A percentile compares a stretch with the other conserved stretches of the same genome.
phyloP scores from a whole-genome alignment of 139 green algal species.

The Gonium pectorale region DNA sequence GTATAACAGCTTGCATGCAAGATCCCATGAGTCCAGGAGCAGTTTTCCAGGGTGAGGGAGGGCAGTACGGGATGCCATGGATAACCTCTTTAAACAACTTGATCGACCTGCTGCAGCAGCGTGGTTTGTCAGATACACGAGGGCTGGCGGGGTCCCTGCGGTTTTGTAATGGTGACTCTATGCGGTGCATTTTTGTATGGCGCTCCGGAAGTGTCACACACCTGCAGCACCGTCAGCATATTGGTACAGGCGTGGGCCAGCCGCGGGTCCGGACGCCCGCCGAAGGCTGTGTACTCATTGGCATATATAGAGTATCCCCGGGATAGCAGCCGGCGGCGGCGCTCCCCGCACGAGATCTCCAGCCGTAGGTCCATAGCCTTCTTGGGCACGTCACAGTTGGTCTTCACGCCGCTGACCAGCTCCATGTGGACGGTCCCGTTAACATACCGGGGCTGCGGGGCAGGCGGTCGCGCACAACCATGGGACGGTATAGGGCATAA shows the following conservation, averaged over 20 bases:
- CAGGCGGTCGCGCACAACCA: neutral
- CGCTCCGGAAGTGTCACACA: neutral
- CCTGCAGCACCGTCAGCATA: constrained; percentile 42
- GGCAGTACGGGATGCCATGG: neutral
- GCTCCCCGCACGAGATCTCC: neutral
- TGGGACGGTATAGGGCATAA: neutral
- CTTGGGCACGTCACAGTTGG: neutral
- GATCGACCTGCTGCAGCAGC: neutral
- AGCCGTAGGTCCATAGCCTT: constrained; percentile 2
- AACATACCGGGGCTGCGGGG: constrained; percentile 9
- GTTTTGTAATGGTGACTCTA: neutral
- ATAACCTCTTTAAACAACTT: neutral
- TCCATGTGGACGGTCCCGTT: neutral
- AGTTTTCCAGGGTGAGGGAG: neutral
- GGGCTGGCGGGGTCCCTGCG: neutral
- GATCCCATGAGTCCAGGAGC: neutral
- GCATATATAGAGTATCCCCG: constrained; percentile 40
- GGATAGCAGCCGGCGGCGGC: constrained; percentile 1
- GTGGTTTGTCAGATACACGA: neutral
- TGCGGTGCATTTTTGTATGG: neutral
- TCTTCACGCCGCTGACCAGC: neutral
- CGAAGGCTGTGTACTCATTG: constrained; percentile 45
- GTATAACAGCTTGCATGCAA: neutral
- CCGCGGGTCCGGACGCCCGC: neutral
- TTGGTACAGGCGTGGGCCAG: constrained; percentile 21